Evolutionary conservation across 1,284 basidiomycete species (phyloP), one percentile per base, ranked within the genome.

Genomic region (Microbotryomycetes sp.): DNA sequence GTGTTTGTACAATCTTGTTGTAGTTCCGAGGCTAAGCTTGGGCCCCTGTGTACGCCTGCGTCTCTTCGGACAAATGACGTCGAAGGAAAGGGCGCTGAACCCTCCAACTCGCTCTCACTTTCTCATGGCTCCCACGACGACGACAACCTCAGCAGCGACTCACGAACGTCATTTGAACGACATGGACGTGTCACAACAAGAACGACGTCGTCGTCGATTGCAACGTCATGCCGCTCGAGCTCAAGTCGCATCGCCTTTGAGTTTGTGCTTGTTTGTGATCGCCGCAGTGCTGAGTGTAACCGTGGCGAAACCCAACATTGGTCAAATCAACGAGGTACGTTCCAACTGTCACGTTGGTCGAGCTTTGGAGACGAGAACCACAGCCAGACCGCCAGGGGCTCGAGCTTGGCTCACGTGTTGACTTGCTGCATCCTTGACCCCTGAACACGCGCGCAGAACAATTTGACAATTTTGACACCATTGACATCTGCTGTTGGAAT

Each of bases 401-500:
- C n/a, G n/a, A n/a, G n/a, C n/a, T n/a, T n/a, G n/a, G n/a, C n/a
- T n/a, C n/a, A n/a, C n/a, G n/a, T n/a, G n/a, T n/a, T n/a, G n/a
- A n/a, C n/a, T n/a, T n/a, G n/a, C n/a, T n/a, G n/a, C n/a, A n/a
- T n/a, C n/a, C n/a, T n/a, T n/a, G n/a, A n/a, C n/a, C n/a, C n/a
- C n/a, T n/a, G n/a, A n/a, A n/a, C n/a, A n/a, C n/a, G n/a, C n/a
- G n/a, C 19, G 36, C 36, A 42, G 36, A 16, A 30, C n/a, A 52
- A 59, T 58, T 56, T 66, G 53, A 68, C 67, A 7, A 60, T 68
- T 36, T 57, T 66, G 54, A 64, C 64, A 2, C 52, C 67, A 4
- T 22, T 23, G n/a, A 64, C 61, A 51, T 48, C 47, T 36, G 57
- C 58, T 46, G 60, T 68, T 36, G 67, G 67, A 6, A 52, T 52